Conservation (phyloP, 768 basidiomycete genomes). For the Trametopsis cervina region DNA sequence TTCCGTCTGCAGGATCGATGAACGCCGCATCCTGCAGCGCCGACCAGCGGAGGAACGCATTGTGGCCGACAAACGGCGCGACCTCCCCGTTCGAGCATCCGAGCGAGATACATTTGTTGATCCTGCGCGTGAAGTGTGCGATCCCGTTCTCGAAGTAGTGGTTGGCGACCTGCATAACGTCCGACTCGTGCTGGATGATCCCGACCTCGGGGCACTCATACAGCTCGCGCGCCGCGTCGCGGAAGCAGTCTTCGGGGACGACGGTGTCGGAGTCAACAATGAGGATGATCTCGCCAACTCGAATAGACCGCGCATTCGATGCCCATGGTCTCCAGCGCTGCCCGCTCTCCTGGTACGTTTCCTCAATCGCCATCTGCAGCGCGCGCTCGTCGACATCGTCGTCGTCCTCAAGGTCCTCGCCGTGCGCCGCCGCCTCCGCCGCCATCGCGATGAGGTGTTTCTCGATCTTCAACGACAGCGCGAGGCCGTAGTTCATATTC, state of each 20-base stretch:
- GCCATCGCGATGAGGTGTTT: slow-evolving; percentile 42
- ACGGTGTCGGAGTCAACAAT: slow-evolving; percentile 82
- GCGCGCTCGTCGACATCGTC: slow-evolving; percentile 65
- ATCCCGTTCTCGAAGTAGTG: slow-evolving; percentile 90
- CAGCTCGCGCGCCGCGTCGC: slow-evolving; percentile 77
- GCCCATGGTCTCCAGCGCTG: slow-evolving; percentile 67
- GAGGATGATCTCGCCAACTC: slow-evolving; percentile 75
- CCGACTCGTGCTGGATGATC: slow-evolving; percentile 81
- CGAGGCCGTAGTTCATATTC: slow-evolving; percentile 81
- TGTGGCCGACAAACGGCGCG: slow-evolving; percentile 74
- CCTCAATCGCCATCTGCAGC: slow-evolving; percentile 67
- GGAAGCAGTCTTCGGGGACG: slow-evolving; percentile 65
- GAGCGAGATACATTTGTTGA: slow-evolving; percentile 71
- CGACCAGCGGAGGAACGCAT: slow-evolving; percentile 85
- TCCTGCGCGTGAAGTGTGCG: slow-evolving; percentile 71
- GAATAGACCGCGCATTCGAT: slow-evolving; percentile 62
- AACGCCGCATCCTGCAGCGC: slow-evolving; percentile 84
- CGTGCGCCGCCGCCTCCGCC: slow-evolving; percentile 25
- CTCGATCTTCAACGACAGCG: slow-evolving; percentile 58
- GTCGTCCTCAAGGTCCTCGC: slow-evolving; percentile 33
- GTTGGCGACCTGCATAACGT: slow-evolving; percentile 46
- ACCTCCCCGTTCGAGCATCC: slow-evolving; percentile 69
- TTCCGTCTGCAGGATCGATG: slow-evolving; percentile 54
- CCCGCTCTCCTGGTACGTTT: slow-evolving; percentile 55
- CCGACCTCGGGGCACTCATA: slow-evolving; percentile 67